A percentile compares a stretch with the other conserved stretches of the same genome.
Evolutionary conservation across 176 grass and related monocot species (phyloP).

Genomic region (Oryza punctata): DNA sequence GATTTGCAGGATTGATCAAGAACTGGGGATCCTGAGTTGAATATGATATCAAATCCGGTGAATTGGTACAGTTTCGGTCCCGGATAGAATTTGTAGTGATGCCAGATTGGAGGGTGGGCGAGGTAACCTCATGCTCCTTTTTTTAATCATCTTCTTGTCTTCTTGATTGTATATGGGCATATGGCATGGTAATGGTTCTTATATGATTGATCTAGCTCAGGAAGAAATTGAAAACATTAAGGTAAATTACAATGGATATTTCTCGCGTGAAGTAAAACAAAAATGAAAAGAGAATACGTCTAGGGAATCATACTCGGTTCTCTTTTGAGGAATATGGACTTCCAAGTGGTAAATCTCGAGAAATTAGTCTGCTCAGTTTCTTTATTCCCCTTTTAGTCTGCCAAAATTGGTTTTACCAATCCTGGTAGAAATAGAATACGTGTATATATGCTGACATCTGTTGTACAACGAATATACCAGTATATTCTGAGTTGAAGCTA

Average conservation of each 20-base stretch:
- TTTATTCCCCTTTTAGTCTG: neutral
- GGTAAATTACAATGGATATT: neutral
- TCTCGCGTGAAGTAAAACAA: neutral
- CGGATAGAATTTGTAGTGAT: slow-evolving; percentile 66
- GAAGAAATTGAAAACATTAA: neutral
- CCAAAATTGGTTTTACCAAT: neutral
- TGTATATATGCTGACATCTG: neutral
- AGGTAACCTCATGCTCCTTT: slow-evolving; percentile 35
- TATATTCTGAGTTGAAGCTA: slow-evolving; percentile 4
- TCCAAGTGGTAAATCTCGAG: neutral
- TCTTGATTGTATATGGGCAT: slow-evolving; percentile 20
- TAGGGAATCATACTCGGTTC: neutral
- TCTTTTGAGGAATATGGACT: neutral
- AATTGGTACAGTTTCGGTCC: slow-evolving; percentile 55
- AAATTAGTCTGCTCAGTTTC: neutral
- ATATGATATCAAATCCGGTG: slow-evolving; percentile 63
- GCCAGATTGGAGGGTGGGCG: slow-evolving; percentile 60
- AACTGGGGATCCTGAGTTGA: slow-evolving; percentile 47
- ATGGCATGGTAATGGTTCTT: neutral
- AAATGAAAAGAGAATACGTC: neutral
- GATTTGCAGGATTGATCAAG: slow-evolving; percentile 37
- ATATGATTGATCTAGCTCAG: neutral
- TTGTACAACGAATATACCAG: neutral
- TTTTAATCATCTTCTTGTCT: slow-evolving; percentile 12
- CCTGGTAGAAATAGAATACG: neutral